Percentiles rank a stretch among this genome's conserved stretches.
These are phyloP conservation scores for Ilyonectria destructans DNA, from an alignment of 2,329 filamentous ascomycete species.

Conservation along the genomic window DNA sequence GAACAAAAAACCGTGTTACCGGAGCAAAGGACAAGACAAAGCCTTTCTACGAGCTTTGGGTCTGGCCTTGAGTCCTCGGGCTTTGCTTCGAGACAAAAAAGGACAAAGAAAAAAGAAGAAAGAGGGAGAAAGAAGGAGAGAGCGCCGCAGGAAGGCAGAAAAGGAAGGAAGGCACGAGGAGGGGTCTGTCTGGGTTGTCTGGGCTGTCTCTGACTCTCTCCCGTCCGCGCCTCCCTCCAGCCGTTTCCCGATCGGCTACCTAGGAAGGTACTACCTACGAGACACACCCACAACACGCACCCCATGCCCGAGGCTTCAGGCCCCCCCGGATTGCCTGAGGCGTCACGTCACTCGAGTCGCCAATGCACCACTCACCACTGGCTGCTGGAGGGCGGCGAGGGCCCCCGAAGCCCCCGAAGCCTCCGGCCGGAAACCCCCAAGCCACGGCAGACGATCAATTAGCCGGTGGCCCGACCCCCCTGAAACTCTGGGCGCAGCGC, in stretches of 20 bases:
- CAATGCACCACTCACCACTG: slow-evolving; percentile 19
- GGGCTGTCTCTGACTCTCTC: slow-evolving; percentile 11
- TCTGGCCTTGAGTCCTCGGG: slow-evolving; percentile 22
- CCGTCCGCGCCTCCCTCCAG: background rate
- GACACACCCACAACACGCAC: background rate
- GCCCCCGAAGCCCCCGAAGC: background rate
- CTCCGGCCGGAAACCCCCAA: slow-evolving; percentile 7
- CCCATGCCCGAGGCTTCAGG: slow-evolving; percentile 5
- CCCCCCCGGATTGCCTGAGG: slow-evolving; percentile 11
- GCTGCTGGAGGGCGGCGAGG: background rate
- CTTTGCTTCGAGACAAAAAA: slow-evolving; percentile 3
- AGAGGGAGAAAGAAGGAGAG: slow-evolving; percentile 7
- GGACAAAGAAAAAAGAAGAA: slow-evolving; percentile 1
- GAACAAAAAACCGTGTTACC: background rate
- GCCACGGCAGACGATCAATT: slow-evolving; percentile 12
- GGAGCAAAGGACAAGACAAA: slow-evolving; percentile 9
- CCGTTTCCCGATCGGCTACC: slow-evolving; percentile 24
- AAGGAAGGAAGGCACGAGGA: slow-evolving; percentile 22
- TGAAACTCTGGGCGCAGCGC: slow-evolving; percentile 3
- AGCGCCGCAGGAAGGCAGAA: slow-evolving; percentile 18
- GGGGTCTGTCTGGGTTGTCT: slow-evolving; percentile 17
- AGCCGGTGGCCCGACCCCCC: slow-evolving; percentile 24
- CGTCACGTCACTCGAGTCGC: slow-evolving; percentile 23
- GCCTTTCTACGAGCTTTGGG: slow-evolving; percentile 12
- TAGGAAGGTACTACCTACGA: slow-evolving; percentile 1